Base-by-base conservation (phyloP, 192 early-diverging fungal genomes). In the Entomortierella parvispora region DNA sequence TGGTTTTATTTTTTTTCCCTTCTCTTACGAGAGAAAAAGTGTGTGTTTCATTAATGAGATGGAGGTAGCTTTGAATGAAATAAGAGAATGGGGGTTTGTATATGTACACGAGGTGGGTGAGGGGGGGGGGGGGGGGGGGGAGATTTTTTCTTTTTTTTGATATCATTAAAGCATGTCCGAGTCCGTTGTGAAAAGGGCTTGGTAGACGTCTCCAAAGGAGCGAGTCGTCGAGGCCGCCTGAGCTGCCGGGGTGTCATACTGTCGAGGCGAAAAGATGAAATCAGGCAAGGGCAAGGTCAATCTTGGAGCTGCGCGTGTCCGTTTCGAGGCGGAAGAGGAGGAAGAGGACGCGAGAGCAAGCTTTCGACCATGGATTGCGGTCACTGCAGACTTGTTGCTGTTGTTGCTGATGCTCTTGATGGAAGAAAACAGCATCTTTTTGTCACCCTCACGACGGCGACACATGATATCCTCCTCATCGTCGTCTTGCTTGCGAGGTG, bases 231-330 rank as follows among this genome's bases (percentile, higher is more conserved):
- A 40, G 62, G 46, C 49, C 48, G 23, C 60, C n/a, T n/a, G n/a
- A 31, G 10, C 20, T n/a, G 29, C 33, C 28, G 52, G 26, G 52
- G 18, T 20, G 32, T 22, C 50, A 53, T 77, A 77, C 4, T 64
- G 55, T 17, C 72, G 31, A 44, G 72, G 72, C 1, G 72, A 77
- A 62, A 77, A 77, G 47, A 77, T 77, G 32, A 58, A 68, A 25
- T 77, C 72, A 2, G 65, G 53, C 34, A 53, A 40, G 12, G 37
- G 37, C 37, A 40, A 40, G 7, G 37, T 40, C 37, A 40, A 40
- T 12, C 37, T 54, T 6, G 29, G 25, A 12, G 29, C 52, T 2
- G 20, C 1, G 22, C 4, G 9, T 22, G 43, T 50, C 2, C 28
- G 20, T n/a, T 25, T 52, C 50, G n/a, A n/a, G n/a, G n/a, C n/a